These are phyloP conservation scores for Xerocomus subilludens DNA, from an alignment of 1,284 basidiomycete genomes.

Conservation along the genomic window DNA sequence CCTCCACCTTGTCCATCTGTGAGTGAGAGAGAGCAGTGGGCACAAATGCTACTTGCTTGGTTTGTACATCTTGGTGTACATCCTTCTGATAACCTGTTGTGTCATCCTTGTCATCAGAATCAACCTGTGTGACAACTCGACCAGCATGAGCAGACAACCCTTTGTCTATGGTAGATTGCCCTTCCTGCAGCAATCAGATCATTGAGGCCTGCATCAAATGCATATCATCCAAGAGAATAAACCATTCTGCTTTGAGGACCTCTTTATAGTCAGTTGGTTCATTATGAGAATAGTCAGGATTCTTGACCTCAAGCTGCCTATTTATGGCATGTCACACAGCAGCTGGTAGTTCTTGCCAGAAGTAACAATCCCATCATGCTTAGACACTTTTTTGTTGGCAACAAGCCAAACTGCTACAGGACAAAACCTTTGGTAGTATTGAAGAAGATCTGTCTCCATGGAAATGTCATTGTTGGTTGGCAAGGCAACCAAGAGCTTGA, in stretches of 20 bases:
- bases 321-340: neutral
- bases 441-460: conserved; percentile 20
- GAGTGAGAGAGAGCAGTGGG: neutral
- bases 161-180: neutral
- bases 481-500: neutral
- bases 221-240: neutral
- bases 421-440: conserved; percentile 20
- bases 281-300: neutral
- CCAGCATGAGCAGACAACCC: neutral
- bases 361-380: neutral
- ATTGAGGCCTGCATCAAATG: conserved; percentile 6
- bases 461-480: conserved; percentile 16
- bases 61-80: neutral
- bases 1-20: neutral
- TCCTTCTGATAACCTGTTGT: neutral
- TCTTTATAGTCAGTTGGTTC: conserved; percentile 2
- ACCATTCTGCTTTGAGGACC: neutral
- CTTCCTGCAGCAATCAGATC: neutral
- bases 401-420: conserved; percentile 28
- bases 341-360: neutral
- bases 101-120: neutral
- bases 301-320: neutral
- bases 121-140: neutral
- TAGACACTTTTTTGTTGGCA: conserved; percentile 24
- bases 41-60: neutral